phyloP scores from a whole-genome alignment of 2,329 filamentous ascomycete genomes.

The Fusarium kyushuense region DNA sequence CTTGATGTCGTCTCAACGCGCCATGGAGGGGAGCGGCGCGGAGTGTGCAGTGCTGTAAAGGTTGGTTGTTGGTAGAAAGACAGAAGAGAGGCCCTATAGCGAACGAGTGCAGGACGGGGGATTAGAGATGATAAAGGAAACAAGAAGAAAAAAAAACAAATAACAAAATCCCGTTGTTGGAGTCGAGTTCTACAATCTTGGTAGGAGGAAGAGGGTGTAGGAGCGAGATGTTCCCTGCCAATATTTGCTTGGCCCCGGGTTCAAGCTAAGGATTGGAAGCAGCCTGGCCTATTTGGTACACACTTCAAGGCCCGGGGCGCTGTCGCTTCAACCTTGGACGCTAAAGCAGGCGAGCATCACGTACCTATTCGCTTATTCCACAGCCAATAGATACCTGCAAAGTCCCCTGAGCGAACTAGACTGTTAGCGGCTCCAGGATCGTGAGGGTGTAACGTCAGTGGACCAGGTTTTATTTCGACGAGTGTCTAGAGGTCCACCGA shows the following conservation, averaged over 20 bases:
- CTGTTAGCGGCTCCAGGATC: constrained; percentile 39
- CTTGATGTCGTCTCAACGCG: constrained; percentile 45
- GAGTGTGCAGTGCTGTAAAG: constrained; percentile 6
- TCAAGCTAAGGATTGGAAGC: constrained; percentile 29
- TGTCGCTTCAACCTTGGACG: constrained; percentile 37
- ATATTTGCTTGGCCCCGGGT: constrained; percentile 30
- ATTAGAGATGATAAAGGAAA: constrained; percentile 15
- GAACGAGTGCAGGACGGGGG: constrained; percentile 25
- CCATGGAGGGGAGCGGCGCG: constrained; percentile 40
- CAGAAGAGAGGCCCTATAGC: constrained; percentile 33
- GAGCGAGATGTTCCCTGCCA: constrained; percentile 27
- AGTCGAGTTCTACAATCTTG: constrained; percentile 42
- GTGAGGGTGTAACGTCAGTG: constrained; percentile 48
- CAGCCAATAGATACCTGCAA: constrained; percentile 32
- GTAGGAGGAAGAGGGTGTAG: constrained; percentile 37
- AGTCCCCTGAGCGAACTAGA: constrained; percentile 38
- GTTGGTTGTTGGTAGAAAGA: constrained; percentile 27
- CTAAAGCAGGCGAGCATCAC: constrained; percentile 45
- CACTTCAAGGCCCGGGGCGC: constrained; percentile 37
- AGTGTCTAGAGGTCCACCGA: constrained; percentile 37
- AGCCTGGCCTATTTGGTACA: neutral
- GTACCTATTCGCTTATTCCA: constrained; percentile 36
- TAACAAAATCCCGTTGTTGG: constrained; percentile 39
- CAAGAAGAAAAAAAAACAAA: constrained; percentile 16
- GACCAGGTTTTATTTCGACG: constrained; percentile 41